Evolutionary conservation across 192 early-diverging fungal species (phyloP).

Genomic region (Funneliformis geosporum): DNA sequence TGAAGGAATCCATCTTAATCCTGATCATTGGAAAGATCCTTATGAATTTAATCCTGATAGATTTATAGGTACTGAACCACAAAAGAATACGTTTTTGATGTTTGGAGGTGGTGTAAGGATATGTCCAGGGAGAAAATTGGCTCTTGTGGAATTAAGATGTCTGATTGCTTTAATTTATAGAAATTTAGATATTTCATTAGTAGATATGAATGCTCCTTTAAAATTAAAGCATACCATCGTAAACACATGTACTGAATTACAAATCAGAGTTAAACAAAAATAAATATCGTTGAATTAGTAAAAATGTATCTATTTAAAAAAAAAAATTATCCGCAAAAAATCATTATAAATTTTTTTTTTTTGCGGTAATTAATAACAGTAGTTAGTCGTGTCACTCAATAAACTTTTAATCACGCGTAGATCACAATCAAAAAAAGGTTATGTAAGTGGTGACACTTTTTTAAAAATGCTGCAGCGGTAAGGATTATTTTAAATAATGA

Average conservation of each 20-base stretch:
- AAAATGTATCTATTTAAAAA: too few species aligned
- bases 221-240: background rate
- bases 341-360: too few species aligned
- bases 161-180: background rate
- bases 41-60: background rate
- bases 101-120: background rate
- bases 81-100: background rate
- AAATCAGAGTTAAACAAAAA: background rate
- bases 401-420: too few species aligned
- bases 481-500: too few species aligned
- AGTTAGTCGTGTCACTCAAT: too few species aligned
- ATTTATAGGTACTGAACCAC: background rate
- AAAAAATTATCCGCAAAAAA: too few species aligned
- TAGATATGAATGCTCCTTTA: background rate
- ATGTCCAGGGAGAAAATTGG: conserved; percentile 11
- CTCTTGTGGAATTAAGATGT: background rate
- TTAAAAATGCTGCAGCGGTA: too few species aligned
- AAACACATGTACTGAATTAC: background rate
- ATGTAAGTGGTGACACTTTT: too few species aligned
- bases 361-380: too few species aligned
- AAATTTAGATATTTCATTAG: conserved; percentile 3
- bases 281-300: too few species aligned
- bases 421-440: too few species aligned
- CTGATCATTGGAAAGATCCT: background rate
- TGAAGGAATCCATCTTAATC: background rate